Evolutionary conservation across 2,329 filamentous ascomycete species (phyloP).

Genomic region (Dichotomopilus funicola): DNA sequence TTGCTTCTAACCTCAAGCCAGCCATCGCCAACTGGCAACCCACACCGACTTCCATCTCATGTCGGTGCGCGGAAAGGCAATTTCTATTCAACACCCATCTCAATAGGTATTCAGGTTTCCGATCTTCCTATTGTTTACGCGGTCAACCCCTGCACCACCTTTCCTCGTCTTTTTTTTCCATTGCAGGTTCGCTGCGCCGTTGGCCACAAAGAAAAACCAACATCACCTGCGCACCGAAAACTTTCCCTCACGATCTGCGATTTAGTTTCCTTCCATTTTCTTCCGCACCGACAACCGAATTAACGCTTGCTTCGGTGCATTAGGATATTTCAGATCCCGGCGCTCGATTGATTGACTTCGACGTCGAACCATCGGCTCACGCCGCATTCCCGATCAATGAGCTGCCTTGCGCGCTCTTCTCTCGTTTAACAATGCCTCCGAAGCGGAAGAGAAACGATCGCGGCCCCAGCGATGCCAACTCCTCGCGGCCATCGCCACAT

Average conservation of each 20-base stretch:
- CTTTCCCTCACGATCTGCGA: too few species aligned
- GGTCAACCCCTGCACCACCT: background rate
- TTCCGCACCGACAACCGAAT: background rate
- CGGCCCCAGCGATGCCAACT: constrained; percentile 39
- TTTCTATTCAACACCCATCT: background rate
- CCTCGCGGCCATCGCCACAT: constrained; percentile 54
- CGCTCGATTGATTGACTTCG: background rate
- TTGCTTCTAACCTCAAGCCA: constrained; percentile 1
- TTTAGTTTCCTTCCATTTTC: too few species aligned
- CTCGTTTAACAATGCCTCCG: constrained; percentile 42
- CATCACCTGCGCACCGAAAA: too few species aligned
- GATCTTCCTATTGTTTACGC: constrained; percentile 1
- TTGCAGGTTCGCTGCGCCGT: background rate
- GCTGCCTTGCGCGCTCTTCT: constrained; percentile 11
- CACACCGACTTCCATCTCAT: constrained; percentile 3
- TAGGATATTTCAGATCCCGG: background rate
- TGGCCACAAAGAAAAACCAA: too few species aligned
- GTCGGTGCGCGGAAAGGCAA: background rate
- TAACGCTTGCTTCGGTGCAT: background rate
- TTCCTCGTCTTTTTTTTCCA: background rate
- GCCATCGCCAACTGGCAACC: constrained; percentile 10
- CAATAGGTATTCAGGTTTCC: constrained; percentile 5
- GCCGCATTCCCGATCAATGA: constrained; percentile 21
- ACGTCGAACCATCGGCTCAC: constrained; percentile 12
- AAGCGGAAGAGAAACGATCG: constrained; percentile 55